Percentiles rank a stretch among this genome's conserved stretches.
These are phyloP conservation scores for Rutstroemia sp. DNA, from an alignment of 2,329 filamentous ascomycete species.

Conservation along the genomic window DNA sequence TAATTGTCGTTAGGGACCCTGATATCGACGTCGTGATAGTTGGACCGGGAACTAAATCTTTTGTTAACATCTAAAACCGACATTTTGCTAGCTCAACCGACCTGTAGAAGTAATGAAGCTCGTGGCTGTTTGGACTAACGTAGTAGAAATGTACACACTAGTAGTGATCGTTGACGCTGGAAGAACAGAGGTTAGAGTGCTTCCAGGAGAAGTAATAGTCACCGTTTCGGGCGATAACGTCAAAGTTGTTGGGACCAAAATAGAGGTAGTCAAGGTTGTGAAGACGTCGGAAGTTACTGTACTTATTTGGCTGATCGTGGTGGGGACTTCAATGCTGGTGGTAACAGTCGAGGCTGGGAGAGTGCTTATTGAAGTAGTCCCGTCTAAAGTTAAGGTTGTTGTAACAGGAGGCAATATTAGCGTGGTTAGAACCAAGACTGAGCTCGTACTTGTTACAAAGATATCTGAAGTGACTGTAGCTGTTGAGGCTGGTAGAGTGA, in stretches of 20 bases:
- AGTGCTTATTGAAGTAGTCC: not conserved
- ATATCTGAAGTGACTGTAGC: not conserved
- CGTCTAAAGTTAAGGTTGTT: not conserved
- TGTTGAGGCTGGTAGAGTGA: not conserved
- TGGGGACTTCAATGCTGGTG: not conserved
- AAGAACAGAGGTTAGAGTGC: not conserved
- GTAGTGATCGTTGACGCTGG: not conserved
- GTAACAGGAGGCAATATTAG: not conserved
- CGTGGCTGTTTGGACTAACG: not conserved
- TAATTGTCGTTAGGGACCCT: conserved; percentile 11
- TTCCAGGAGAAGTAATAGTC: not conserved
- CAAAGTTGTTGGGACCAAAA: conserved; percentile 1
- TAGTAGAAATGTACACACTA: not conserved
- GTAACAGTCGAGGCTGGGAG: conserved; percentile 7
- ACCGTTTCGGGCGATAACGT: not conserved
- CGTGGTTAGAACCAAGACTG: not conserved
- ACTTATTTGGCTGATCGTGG: not conserved
- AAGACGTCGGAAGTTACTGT: not conserved
- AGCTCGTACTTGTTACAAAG: not conserved
- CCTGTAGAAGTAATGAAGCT: not conserved
- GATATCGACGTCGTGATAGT: conserved; percentile 12
- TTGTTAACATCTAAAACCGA: too few species aligned
- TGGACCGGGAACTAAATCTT: not conserved
- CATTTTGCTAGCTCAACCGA: not conserved
- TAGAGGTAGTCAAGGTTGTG: not conserved